Percentiles rank a stretch among this genome's conserved stretches.
Conservation (phyloP, 2,329 filamentous ascomycete species). For the Cladosporium velox region DNA sequence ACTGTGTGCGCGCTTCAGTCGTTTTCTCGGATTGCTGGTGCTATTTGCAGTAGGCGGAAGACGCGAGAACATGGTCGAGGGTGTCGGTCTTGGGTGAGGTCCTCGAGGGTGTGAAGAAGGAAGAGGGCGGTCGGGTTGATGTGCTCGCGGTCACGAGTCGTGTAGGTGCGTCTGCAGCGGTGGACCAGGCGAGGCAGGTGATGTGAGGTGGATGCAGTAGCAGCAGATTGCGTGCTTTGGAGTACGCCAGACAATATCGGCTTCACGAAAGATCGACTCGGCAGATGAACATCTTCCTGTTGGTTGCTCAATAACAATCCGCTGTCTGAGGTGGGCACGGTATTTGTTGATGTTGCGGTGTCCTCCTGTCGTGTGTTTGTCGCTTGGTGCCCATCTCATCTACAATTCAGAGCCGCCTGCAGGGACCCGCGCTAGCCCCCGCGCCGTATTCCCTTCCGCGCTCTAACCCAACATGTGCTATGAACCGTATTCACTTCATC, state of each 20-base stretch:
- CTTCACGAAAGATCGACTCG: not conserved
- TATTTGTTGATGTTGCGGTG: not conserved
- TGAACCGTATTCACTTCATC: too few species aligned
- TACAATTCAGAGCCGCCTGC: conserved; percentile 3
- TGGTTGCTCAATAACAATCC: not conserved
- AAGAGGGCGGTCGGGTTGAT: not conserved
- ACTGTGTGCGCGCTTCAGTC: conserved; percentile 20
- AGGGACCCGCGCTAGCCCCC: conserved; percentile 6
- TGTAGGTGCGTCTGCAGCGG: conserved; percentile 8
- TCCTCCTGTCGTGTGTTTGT: not conserved
- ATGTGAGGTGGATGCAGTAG: not conserved
- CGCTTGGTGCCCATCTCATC: not conserved
- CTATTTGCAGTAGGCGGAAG: not conserved
- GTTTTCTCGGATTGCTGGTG: conserved; percentile 15
- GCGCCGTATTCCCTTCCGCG: not conserved
- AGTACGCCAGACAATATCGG: not conserved
- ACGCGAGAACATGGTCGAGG: conserved; percentile 20
- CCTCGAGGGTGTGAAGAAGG: not conserved
- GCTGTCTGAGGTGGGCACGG: not conserved
- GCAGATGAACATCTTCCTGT: not conserved
- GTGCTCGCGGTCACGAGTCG: conserved; percentile 14
- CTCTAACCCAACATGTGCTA: not conserved
- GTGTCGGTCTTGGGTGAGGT: not conserved
- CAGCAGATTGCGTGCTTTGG: not conserved
- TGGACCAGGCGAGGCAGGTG: conserved; percentile 13